These are phyloP conservation scores for Auriculariales sp. DNA, from an alignment of 768 basidiomycete genomes.

Conservation along the genomic window DNA sequence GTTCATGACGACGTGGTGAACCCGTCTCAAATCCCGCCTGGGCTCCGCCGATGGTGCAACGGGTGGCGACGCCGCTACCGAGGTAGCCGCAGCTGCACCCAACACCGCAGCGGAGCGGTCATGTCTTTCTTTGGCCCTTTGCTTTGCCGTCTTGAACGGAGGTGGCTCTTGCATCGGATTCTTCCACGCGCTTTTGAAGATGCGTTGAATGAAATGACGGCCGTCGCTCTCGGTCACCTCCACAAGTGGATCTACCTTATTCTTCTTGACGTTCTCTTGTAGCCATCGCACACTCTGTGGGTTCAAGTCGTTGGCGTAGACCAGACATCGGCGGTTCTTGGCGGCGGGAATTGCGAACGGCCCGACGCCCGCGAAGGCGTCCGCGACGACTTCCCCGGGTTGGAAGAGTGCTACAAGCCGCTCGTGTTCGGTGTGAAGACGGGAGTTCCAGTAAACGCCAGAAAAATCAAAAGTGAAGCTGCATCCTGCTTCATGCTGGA, in stretches of 20 bases:
- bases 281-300: constrained; percentile 76
- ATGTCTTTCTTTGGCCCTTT: constrained; percentile 23
- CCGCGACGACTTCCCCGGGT: constrained; percentile 64
- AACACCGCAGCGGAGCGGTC: constrained; percentile 13
- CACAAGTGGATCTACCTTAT: constrained; percentile 51
- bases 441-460: constrained; percentile 96
- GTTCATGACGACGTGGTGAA: constrained; percentile 95
- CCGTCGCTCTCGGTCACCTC: constrained; percentile 75
- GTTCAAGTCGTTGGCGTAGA: constrained; percentile 91
- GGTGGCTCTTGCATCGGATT: constrained; percentile 50
- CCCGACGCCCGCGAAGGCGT: constrained; percentile 95
- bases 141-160: constrained; percentile 26
- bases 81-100: constrained; percentile 5
- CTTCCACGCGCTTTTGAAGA: constrained; percentile 36
- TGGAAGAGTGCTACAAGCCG: constrained; percentile 65
- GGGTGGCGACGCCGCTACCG: constrained; percentile 1
- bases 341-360: constrained; percentile 92
- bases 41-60: constrained; percentile 13
- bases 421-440: constrained; percentile 81
- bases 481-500: constrained; percentile 72
- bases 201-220: constrained; percentile 61
- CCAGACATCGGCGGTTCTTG: constrained; percentile 70
- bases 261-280: constrained; percentile 51
- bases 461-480: constrained; percentile 89
- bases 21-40: constrained; percentile 27